Percentiles rank a stretch among this genome's conserved stretches.
Conservation (phyloP, 306 rosid genomes). For the Ziziphus jujuba region DNA sequence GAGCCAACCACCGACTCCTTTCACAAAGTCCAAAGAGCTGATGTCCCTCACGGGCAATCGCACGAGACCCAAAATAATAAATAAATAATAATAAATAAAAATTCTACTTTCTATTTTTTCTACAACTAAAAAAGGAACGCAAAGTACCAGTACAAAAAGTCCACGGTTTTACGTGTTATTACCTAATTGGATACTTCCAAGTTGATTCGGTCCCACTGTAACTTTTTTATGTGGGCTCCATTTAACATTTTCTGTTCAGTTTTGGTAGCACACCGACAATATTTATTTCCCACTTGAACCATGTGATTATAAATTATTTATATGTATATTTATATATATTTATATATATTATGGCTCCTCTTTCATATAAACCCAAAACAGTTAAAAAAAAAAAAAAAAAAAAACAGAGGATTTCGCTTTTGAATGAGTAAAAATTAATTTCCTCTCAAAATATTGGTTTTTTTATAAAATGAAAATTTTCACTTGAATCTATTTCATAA, state of each 20-base stretch:
- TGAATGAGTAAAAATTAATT: too few relatives aligned
- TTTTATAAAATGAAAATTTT: too few relatives aligned
- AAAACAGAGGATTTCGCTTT: too few relatives aligned
- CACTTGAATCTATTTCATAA: too few relatives aligned
- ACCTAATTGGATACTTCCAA: background rate
- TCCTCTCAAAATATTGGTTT: too few relatives aligned
- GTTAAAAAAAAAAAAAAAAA: too few relatives aligned
- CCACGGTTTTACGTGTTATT: background rate
- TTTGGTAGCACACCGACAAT: conserved; percentile 12
- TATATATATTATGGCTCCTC: background rate
- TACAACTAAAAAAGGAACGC: background rate
- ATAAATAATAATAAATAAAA: too few relatives aligned
- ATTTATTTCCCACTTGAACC: background rate
- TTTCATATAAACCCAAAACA: background rate
- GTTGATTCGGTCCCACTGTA: background rate
- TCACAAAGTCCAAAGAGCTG: background rate
- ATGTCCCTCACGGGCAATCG: background rate
- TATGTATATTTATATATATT: too few relatives aligned
- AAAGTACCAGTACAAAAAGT: background rate
- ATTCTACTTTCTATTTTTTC: background rate
- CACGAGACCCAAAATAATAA: too few relatives aligned
- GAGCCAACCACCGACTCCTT: background rate
- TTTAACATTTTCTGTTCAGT: background rate
- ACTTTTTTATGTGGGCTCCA: background rate
- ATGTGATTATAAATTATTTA: background rate